Conservation (phyloP, 805 yeast genomes). For the Starmera amethionina region DNA sequence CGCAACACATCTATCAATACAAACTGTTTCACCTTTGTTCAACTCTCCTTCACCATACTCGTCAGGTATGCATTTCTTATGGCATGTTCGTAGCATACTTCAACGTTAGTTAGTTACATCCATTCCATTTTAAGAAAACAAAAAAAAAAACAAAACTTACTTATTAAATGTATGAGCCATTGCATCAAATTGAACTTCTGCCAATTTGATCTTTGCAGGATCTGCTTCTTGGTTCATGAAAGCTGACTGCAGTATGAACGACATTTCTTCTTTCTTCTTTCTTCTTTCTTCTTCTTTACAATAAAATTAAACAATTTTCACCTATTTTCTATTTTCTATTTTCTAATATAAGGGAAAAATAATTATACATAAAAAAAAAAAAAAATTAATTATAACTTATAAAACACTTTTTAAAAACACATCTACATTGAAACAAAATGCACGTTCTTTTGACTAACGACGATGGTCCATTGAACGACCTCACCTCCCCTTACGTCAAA, state of each 20-base stretch:
- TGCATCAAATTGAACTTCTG: constrained; percentile 61
- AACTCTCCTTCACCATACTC: constrained; percentile 80
- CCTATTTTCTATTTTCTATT: no score
- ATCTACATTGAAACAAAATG: neutral
- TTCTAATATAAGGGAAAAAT: no score
- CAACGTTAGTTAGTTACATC: constrained; percentile 3
- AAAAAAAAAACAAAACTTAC: constrained; percentile 11
- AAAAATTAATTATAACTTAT: no score
- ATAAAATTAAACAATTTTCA: no score
- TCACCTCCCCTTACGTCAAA: constrained; percentile 76
- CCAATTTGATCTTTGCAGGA: constrained; percentile 50
- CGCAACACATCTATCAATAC: constrained; percentile 79
- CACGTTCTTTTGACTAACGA: constrained; percentile 62
- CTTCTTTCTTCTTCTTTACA: neutral
- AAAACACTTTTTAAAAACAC: no score
- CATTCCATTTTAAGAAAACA: neutral
- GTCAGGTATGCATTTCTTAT: constrained; percentile 71
- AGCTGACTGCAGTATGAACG: constrained; percentile 41
- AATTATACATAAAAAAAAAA: no score
- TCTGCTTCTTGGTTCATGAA: constrained; percentile 42
- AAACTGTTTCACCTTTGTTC: constrained; percentile 73
- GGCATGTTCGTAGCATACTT: constrained; percentile 53
- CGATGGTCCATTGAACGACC: constrained; percentile 86
- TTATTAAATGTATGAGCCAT: constrained; percentile 44
- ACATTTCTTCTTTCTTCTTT: constrained; percentile 31